Evolutionary conservation across 495 filamentous ascomycete genomes (phyloP).

Genomic region (Penicillium simplicissimum): DNA sequence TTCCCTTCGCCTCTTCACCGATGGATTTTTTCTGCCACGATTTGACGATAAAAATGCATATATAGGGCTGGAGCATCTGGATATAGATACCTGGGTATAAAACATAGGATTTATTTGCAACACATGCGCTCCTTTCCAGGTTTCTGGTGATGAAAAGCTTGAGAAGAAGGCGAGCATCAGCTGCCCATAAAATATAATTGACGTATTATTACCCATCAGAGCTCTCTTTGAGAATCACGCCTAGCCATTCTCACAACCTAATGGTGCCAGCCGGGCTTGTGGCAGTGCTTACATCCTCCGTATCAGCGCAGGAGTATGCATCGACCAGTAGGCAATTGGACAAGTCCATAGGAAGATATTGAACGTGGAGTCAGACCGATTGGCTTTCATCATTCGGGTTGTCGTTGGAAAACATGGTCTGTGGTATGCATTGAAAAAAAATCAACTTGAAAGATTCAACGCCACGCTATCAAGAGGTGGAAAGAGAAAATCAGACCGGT

Average conservation of each 20-base stretch:
- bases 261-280: neutral
- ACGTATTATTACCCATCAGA: conserved; percentile 40
- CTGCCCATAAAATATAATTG: neutral
- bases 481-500: neutral
- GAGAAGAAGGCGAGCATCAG: neutral
- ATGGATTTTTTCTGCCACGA: conserved; percentile 27
- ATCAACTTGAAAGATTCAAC: neutral
- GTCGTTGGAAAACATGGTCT: neutral
- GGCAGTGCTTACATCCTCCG: conserved; percentile 37
- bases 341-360: conserved; percentile 11
- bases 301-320: conserved; percentile 34
- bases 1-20: conserved; percentile 12
- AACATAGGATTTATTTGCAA: conserved; percentile 7
- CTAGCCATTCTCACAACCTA: conserved; percentile 17
- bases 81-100: conserved; percentile 34
- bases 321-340: conserved; percentile 26
- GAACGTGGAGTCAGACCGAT: neutral
- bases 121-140: conserved; percentile 8
- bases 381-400: conserved; percentile 1
- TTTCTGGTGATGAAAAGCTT: no score
- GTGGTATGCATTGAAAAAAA: neutral
- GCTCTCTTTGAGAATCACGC: conserved; percentile 52
- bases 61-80: conserved; percentile 36
- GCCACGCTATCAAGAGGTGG: neutral
- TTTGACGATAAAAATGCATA: conserved; percentile 35